Percentiles rank a stretch among this genome's conserved stretches.
Evolutionary conservation across 78 protist genomes (phyloP).

Genomic region (Blattamonas nauphoetae): DNA sequence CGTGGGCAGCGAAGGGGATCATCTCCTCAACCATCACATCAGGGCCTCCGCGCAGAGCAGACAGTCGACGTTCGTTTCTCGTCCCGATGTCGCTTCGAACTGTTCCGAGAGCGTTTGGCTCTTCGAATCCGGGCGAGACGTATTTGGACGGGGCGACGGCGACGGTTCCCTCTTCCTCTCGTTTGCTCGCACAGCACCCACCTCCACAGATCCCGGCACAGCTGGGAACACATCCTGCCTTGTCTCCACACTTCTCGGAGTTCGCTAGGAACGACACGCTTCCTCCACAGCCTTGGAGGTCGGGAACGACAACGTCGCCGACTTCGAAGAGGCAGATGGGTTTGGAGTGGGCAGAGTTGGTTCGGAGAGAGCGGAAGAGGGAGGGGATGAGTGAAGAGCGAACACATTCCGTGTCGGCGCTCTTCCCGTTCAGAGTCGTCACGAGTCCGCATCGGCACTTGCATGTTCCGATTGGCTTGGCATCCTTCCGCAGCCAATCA

Average conservation of each 20-base stretch:
- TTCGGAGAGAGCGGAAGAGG: constrained; percentile 60
- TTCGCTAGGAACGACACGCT: too few relatives aligned
- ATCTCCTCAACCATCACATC: background rate
- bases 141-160: background rate
- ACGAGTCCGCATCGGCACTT: constrained; percentile 11
- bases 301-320: constrained; percentile 61
- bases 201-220: background rate
- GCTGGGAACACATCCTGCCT: background rate
- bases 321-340: constrained; percentile 82
- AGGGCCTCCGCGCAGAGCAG: constrained; percentile 37
- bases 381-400: constrained; percentile 79
- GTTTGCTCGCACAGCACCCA: background rate
- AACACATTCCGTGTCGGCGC: background rate
- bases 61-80: constrained; percentile 54
- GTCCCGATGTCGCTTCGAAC: constrained; percentile 58
- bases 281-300: background rate
- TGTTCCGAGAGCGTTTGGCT: background rate
- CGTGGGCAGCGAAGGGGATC: background rate
- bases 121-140: background rate
- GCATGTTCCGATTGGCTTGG: background rate
- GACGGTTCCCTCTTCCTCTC: background rate
- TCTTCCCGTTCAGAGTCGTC: background rate
- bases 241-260: background rate
- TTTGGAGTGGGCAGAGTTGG: constrained; percentile 44
- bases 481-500: background rate